Conservation (phyloP, 108 stramenopile species). For the Mediolabrus comicus region DNA sequence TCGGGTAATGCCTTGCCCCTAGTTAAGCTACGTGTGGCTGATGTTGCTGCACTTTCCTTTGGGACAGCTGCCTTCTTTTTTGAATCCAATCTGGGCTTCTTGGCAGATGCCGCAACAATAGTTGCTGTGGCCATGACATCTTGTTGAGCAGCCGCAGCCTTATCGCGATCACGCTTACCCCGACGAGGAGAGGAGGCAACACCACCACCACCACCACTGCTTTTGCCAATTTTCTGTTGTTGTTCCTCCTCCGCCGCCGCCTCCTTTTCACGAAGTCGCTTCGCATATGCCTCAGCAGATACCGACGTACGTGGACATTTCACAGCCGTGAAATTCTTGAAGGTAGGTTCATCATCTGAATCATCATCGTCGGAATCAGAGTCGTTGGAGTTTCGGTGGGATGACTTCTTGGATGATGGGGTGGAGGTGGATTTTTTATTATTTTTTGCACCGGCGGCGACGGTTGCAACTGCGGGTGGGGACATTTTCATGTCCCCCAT, state of each 20-base stretch:
- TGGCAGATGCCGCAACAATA: background rate
- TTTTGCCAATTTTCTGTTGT: background rate
- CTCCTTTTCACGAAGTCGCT: conserved; percentile 7
- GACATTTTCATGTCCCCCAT: background rate
- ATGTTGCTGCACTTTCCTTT: background rate
- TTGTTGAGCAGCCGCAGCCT: background rate
- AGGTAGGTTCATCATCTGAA: background rate
- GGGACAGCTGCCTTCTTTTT: background rate
- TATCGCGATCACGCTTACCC: background rate
- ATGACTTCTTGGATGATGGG: too few relatives aligned
- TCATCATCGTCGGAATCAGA: background rate
- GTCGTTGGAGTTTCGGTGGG: background rate
- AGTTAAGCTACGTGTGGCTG: background rate
- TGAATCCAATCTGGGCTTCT: background rate
- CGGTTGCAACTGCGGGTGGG: background rate
- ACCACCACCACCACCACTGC: background rate
- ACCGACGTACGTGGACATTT: conserved; percentile 20
- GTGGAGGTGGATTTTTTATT: background rate
- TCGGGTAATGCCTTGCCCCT: background rate
- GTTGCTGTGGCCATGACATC: too few relatives aligned
- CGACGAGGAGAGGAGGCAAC: background rate
- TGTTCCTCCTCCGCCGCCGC: background rate
- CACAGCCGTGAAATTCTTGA: background rate
- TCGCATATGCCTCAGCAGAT: conserved; percentile 12
- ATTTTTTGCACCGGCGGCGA: background rate